These are phyloP conservation scores for Trichoderma gracile DNA, from an alignment of 2,329 filamentous ascomycete species.

Conservation along the genomic window DNA sequence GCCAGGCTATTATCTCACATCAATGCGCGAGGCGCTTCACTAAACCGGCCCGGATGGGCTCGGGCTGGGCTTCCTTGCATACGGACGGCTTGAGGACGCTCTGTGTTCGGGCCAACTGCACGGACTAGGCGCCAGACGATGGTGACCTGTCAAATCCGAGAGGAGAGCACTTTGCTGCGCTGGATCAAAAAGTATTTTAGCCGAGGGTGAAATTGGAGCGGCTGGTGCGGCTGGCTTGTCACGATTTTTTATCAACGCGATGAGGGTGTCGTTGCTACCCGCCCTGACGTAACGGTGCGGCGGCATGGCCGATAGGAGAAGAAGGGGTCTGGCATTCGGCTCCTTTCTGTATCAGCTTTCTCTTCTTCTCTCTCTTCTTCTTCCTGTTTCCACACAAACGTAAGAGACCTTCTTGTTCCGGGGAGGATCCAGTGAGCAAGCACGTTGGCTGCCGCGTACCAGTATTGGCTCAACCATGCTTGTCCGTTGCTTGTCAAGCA, in stretches of 20 bases:
- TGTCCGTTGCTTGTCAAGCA: too few relatives aligned
- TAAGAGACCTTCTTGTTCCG: not conserved
- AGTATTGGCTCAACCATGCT: not conserved
- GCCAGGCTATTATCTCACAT: conserved; percentile 4
- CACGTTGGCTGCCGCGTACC: not conserved
- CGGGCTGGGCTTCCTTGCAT: conserved; percentile 2
- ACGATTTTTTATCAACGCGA: not conserved
- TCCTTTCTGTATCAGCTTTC: not conserved
- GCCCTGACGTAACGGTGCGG: conserved; percentile 11
- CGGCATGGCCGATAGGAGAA: not conserved
- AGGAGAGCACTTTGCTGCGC: not conserved
- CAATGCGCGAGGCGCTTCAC: conserved; percentile 2
- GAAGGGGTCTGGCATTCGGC: not conserved
- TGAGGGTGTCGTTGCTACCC: conserved; percentile 13
- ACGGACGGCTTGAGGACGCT: not conserved
- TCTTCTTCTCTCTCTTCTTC: not conserved
- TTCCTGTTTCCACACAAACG: not conserved
- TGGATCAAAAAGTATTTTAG: conserved; percentile 18
- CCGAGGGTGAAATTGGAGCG: conserved; percentile 12
- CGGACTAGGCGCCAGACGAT: not conserved
- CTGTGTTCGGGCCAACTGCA: not conserved
- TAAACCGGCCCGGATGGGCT: not conserved
- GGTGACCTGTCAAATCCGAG: conserved; percentile 15
- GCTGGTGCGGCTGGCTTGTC: conserved; percentile 23
- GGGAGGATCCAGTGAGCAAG: not conserved